A percentile compares a stretch with the other conserved stretches of the same genome.
Conservation (phyloP, 2,329 filamentous ascomycete species). For the Penicillium sp. region DNA sequence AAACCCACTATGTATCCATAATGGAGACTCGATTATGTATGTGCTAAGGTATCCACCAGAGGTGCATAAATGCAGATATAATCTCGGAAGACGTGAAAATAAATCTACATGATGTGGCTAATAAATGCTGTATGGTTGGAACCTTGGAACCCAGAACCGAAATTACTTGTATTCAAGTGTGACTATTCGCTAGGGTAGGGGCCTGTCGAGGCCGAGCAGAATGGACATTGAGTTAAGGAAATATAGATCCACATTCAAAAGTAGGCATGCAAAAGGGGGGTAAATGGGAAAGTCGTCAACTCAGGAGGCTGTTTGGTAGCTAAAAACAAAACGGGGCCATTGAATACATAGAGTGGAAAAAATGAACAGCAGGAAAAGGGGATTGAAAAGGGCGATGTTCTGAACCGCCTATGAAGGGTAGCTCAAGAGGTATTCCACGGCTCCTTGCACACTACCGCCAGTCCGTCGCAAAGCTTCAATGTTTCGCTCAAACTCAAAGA, state of each 20-base stretch:
- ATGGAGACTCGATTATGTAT: too few species aligned
- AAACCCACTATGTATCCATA: background rate
- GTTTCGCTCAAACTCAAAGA: slow-evolving; percentile 94
- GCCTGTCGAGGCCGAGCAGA: too few species aligned
- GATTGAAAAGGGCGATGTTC: background rate
- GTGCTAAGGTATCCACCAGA: too few species aligned
- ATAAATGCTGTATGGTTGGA: too few species aligned
- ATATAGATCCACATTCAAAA: background rate
- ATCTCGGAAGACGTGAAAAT: too few species aligned
- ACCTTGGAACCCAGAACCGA: too few species aligned
- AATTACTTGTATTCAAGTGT: too few species aligned
- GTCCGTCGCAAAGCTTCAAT: slow-evolving; percentile 82
- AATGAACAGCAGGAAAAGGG: background rate
- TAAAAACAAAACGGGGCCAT: slow-evolving; percentile 9
- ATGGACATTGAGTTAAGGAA: background rate
- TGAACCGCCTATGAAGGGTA: slow-evolving; percentile 27
- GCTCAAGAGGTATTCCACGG: slow-evolving; percentile 43
- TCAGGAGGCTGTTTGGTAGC: slow-evolving; percentile 8
- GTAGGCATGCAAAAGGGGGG: slow-evolving; percentile 6
- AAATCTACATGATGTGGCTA: too few species aligned
- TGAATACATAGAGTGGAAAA: slow-evolving; percentile 4
- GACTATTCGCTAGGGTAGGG: too few species aligned
- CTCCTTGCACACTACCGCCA: slow-evolving; percentile 92
- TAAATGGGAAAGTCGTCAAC: slow-evolving; percentile 11
- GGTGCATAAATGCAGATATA: too few species aligned